A percentile compares a stretch with the other conserved stretches of the same genome.
Evolutionary conservation across 2,329 filamentous ascomycete genomes (phyloP).

Genomic region (Botryotinia narcissicola): DNA sequence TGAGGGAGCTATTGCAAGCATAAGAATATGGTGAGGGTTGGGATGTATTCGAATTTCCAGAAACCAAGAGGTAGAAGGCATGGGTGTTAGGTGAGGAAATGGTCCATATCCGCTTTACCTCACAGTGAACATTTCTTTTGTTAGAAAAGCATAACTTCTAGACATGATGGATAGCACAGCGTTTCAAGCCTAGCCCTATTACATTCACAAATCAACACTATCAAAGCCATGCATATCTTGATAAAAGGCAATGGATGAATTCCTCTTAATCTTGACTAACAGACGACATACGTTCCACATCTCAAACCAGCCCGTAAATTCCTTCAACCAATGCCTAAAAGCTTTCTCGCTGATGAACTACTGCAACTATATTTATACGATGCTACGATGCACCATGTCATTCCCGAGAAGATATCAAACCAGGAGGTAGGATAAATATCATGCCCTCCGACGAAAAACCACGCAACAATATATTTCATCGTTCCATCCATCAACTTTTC

Average conservation of each 20-base stretch:
- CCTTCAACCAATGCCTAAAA: conserved; percentile 1
- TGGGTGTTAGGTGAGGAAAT: not conserved
- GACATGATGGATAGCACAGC: not conserved
- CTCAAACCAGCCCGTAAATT: not conserved
- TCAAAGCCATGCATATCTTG: not conserved
- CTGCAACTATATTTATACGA: conserved; percentile 13
- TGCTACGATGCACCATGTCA: not conserved
- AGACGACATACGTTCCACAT: not conserved
- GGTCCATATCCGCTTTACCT: not conserved
- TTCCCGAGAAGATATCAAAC: not conserved
- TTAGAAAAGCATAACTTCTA: not conserved
- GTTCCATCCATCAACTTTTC: not conserved
- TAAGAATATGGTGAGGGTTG: no score
- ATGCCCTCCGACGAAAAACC: not conserved
- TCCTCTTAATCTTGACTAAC: not conserved
- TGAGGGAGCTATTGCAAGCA: not conserved
- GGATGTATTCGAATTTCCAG: not conserved
- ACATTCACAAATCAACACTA: not conserved
- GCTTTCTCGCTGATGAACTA: not conserved
- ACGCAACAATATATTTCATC: not conserved
- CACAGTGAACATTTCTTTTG: not conserved
- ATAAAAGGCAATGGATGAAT: not conserved
- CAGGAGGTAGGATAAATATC: not conserved
- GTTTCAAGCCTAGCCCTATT: not conserved
- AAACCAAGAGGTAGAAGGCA: not conserved